Evolutionary conservation across 108 stramenopile species (phyloP).

Genomic region (Parietichytrium sp.): DNA sequence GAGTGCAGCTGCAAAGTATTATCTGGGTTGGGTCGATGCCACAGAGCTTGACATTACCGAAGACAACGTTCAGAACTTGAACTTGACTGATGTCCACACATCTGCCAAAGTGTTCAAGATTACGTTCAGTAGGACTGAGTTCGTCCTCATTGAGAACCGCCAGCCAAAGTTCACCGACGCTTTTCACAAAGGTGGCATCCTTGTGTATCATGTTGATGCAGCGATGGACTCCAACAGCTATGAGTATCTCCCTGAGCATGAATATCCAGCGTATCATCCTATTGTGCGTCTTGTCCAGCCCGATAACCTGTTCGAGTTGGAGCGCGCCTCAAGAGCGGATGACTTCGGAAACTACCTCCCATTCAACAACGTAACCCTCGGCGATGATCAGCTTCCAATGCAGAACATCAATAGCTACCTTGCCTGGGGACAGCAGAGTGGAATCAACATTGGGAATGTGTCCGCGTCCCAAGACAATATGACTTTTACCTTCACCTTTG

Average conservation of each 20-base stretch:
- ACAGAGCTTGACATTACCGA: constrained; percentile 41
- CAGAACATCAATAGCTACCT: background rate
- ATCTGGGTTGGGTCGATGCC: constrained; percentile 60
- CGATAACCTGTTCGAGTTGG: constrained; percentile 72
- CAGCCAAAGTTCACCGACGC: constrained; percentile 59
- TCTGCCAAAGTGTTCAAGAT: too few species aligned
- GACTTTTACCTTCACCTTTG: background rate
- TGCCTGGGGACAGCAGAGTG: background rate
- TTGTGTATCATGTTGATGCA: constrained; percentile 68
- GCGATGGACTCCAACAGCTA: constrained; percentile 42
- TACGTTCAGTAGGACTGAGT: constrained; percentile 67
- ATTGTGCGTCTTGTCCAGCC: constrained; percentile 66
- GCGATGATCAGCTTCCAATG: background rate
- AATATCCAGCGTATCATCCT: constrained; percentile 74
- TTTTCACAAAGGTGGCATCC: constrained; percentile 58
- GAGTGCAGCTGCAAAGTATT: constrained; percentile 57
- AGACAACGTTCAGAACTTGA: constrained; percentile 58
- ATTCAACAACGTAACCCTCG: background rate
- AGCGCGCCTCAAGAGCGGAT: constrained; percentile 31
- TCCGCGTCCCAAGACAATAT: background rate
- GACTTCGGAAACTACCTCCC: background rate
- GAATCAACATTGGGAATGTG: background rate
- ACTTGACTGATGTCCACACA: too few species aligned
- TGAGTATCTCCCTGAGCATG: constrained; percentile 51
- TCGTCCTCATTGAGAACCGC: constrained; percentile 70